A percentile compares a stretch with the other conserved stretches of the same genome.
phyloP scores from a whole-genome alignment of 352 stramenopile species.

The Pilasporangium apinafurcum region DNA sequence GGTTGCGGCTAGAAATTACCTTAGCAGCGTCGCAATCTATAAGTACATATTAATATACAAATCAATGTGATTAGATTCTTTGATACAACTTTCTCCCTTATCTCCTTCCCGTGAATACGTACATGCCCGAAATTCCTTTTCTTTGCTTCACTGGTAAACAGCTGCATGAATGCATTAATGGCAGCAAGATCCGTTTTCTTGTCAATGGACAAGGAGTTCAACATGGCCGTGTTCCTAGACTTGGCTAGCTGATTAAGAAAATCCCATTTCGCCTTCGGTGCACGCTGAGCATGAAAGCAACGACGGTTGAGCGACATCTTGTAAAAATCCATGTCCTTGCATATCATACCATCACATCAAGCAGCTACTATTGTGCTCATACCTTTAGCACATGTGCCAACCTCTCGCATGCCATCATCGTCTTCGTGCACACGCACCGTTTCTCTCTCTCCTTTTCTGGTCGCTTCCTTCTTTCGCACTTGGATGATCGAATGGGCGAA shows the following conservation, averaged over 20 bases:
- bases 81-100: too few species aligned
- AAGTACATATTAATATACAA: too few species aligned
- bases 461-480: background rate
- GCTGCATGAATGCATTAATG: constrained; percentile 5
- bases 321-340: too few species aligned
- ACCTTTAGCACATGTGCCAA: constrained; percentile 7
- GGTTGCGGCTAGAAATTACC: background rate
- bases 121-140: constrained; percentile 15
- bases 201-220: background rate
- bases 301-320: too few species aligned
- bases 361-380: background rate
- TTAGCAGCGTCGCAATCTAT: constrained; percentile 3
- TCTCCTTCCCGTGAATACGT: too few species aligned
- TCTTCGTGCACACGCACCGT: too few species aligned
- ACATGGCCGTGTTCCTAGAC: background rate
- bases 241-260: constrained; percentile 2
- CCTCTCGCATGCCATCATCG: background rate
- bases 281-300: background rate
- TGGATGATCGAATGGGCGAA: too few species aligned
- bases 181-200: background rate
- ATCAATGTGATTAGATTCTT: too few species aligned
- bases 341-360: too few species aligned
- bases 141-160: constrained; percentile 10
- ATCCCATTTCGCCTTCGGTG: constrained; percentile 4
- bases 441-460: background rate